A percentile compares a stretch with the other conserved stretches of the same genome.
Conservation (phyloP, 202 grass and related monocot species). For the Musa balbisiana region DNA sequence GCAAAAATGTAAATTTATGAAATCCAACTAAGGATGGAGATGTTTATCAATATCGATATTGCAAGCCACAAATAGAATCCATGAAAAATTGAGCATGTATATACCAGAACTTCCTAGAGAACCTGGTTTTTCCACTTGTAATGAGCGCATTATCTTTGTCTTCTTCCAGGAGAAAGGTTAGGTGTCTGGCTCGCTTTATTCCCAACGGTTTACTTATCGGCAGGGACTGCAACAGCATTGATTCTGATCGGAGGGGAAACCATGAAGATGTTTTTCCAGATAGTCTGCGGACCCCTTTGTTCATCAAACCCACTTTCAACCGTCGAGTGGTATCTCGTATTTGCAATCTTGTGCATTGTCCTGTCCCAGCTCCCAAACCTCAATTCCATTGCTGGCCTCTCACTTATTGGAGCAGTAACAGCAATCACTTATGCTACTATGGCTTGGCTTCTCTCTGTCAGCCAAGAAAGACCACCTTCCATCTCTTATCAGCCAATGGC, state of each 20-base stretch:
- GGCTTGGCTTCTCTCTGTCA: slow-evolving; percentile 87
- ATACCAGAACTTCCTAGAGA: too few relatives aligned
- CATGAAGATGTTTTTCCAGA: slow-evolving; percentile 96
- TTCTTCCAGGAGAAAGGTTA: slow-evolving; percentile 71
- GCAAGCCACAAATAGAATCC: too few relatives aligned
- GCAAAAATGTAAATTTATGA: too few relatives aligned
- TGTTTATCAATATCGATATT: too few relatives aligned
- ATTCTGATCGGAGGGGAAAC: slow-evolving; percentile 91
- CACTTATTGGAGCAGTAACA: slow-evolving; percentile 74
- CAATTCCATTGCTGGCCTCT: slow-evolving; percentile 92
- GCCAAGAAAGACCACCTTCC: slow-evolving; percentile 40
- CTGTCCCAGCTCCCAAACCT: slow-evolving; percentile 98
- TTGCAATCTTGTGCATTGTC: slow-evolving; percentile 73
- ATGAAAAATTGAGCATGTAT: too few relatives aligned
- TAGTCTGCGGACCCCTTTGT: slow-evolving; percentile 70
- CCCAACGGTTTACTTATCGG: slow-evolving; percentile 93
- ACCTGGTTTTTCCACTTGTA: background rate
- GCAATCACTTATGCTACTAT: slow-evolving; percentile 87
- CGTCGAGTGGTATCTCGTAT: slow-evolving; percentile 92
- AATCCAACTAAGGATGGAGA: too few relatives aligned
- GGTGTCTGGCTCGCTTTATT: slow-evolving; percentile 90
- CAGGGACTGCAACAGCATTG: slow-evolving; percentile 83
- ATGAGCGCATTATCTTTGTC: background rate
- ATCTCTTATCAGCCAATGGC: slow-evolving; percentile 59
- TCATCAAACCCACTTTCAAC: slow-evolving; percentile 70